Base-by-base conservation (phyloP, 192 early-diverging fungal species). In the Jimgerdemannia flammicorona region DNA sequence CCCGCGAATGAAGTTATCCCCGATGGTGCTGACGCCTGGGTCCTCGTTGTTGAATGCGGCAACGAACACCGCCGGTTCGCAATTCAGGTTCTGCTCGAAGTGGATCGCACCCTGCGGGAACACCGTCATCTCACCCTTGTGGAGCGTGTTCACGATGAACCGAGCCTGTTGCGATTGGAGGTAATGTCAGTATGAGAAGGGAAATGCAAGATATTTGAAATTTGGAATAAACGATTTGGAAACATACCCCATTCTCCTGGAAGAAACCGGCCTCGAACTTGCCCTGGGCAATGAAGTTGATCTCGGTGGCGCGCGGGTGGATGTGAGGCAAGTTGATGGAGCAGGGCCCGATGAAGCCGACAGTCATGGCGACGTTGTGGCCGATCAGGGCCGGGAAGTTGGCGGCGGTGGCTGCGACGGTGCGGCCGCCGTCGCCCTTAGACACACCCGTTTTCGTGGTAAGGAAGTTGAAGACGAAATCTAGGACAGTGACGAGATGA, bases 301-400 rank as follows among this genome's bases (percentile, higher is more conserved):
- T 63, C 44, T 75, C 74, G 67, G 29, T 75, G 74, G 74, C 74
- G 74, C 74, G 74, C n/a, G 66, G 74, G 29, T 75, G 74, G 29
- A 66, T 70, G 74, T 75, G 74, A 40, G 74, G 74, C 74, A 75
- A 67, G 67, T 75, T 75, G 67, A 75, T 67, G 54, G 66, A 64
- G 59, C 74, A 75, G 3, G 74, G 74, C 20, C 70, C 70, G 70
- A 75, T 44, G 29, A 67, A 75, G 74, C 74, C 72, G 64, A 74
- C 14, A 8, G 72, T 67, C 72, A 74, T 74, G 72, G 72, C 72
- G 19, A 74, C 63, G 40, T 64, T 3, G 64, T 64, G 65, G 72
- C 72, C 72, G 17, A 74, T 74, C 40, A 74, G 72, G 72, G 72
- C 72, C 7, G 72, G 72, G 72, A 74, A 74, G 63, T 74, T 74